phyloP scores from a whole-genome alignment of 768 basidiomycete genomes.

The Lepiota subincarnata region DNA sequence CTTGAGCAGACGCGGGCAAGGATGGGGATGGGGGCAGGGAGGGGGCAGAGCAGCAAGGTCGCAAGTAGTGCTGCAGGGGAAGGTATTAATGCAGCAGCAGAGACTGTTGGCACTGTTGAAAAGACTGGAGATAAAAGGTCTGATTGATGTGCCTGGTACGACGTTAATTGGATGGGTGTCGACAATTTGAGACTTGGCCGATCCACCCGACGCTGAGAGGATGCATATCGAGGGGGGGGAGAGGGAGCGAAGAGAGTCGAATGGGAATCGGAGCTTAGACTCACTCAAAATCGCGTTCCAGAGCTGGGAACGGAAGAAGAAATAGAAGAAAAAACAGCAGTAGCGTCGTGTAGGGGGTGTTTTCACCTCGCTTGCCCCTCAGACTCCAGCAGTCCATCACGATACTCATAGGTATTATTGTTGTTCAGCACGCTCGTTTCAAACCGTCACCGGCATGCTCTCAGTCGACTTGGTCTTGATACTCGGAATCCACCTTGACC shows the following conservation, averaged over 20 bases:
- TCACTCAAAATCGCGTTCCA: not conserved
- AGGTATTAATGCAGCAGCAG: not conserved
- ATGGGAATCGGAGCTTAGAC: slow-evolving; percentile 6
- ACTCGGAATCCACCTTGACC: no score
- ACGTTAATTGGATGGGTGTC: not conserved
- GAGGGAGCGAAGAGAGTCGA: slow-evolving; percentile 10
- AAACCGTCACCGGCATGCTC: no score
- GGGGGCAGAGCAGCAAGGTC: not conserved
- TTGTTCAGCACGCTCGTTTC: no score
- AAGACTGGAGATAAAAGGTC: not conserved
- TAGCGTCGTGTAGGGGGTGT: no score
- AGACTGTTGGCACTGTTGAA: no score
- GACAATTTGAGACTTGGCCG: not conserved
- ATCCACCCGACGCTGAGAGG: no score
- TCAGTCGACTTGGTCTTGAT: no score
- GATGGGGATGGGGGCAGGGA: not conserved
- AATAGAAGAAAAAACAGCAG: not conserved
- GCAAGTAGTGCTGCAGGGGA: not conserved
- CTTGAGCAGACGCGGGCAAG: no score
- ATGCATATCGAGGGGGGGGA: slow-evolving; percentile 12
- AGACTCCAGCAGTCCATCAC: not conserved
- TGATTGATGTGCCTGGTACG: not conserved
- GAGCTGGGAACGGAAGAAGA: slow-evolving; percentile 9
- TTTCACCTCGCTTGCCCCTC: no score
- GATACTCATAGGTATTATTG: not conserved